Conservation (phyloP, 2,329 filamentous ascomycete genomes). For the Ceratocystis eucalypticola region DNA sequence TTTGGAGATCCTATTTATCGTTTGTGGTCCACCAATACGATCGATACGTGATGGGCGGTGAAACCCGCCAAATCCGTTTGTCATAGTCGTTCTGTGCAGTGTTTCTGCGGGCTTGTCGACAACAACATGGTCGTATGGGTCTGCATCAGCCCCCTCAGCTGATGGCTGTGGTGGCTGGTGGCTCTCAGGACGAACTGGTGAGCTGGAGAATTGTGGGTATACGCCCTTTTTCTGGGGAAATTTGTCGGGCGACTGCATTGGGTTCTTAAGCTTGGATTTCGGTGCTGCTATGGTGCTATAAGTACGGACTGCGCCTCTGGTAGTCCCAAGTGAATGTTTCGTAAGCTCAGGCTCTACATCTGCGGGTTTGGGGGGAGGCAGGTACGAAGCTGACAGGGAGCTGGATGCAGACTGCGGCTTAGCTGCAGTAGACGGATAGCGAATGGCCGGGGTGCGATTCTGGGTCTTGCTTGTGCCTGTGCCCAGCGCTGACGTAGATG, state of each 20-base stretch:
- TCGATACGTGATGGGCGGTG: conserved; percentile 33
- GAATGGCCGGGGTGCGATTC: background rate
- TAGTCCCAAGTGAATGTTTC: conserved; percentile 31
- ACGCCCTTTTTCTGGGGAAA: conserved; percentile 24
- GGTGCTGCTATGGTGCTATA: background rate
- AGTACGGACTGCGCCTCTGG: background rate
- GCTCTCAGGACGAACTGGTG: conserved; percentile 31
- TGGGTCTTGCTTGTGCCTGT: background rate
- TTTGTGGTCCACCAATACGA: conserved; percentile 18
- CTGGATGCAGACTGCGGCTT: background rate
- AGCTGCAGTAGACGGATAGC: background rate
- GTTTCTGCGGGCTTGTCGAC: conserved; percentile 28
- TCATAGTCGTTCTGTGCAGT: conserved; percentile 42
- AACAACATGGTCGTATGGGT: conserved; percentile 26
- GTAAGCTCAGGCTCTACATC: conserved; percentile 25
- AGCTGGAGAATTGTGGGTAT: conserved; percentile 48
- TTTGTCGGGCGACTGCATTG: background rate
- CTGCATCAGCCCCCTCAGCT: conserved; percentile 21
- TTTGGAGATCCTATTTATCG: conserved; percentile 32
- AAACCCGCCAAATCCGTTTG: conserved; percentile 29
- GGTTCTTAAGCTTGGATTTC: conserved; percentile 19
- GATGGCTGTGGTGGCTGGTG: background rate
- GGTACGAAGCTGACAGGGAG: background rate
- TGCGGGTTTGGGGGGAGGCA: conserved; percentile 8
- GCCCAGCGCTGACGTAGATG: background rate